phyloP scores from a whole-genome alignment of 2,329 filamentous ascomycete species.

The Ophiostoma montium region DNA sequence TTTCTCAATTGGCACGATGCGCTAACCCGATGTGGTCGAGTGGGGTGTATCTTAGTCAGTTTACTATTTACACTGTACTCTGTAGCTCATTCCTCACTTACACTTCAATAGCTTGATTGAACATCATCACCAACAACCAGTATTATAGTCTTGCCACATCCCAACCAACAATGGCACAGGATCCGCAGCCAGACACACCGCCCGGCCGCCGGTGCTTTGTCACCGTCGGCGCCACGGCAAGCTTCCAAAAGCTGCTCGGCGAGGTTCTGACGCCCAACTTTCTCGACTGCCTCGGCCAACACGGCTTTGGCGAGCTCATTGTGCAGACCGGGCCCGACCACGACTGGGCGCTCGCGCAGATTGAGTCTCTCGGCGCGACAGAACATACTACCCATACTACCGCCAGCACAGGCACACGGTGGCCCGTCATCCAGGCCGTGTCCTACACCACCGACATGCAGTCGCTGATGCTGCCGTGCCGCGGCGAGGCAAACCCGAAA shows the following conservation, averaged over 20 bases:
- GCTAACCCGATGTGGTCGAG: background rate
- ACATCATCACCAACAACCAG: background rate
- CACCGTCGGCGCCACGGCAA: slow-evolving; percentile 82
- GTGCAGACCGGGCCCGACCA: slow-evolving; percentile 71
- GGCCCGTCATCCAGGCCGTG: slow-evolving; percentile 30
- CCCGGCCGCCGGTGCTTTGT: slow-evolving; percentile 50
- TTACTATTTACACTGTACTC: too few relatives aligned
- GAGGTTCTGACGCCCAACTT: slow-evolving; percentile 50
- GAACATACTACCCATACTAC: slow-evolving; percentile 13
- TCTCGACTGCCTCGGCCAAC: slow-evolving; percentile 40
- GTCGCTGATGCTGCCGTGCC: slow-evolving; percentile 42
- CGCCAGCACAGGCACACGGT: background rate
- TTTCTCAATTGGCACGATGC: background rate
- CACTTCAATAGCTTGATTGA: background rate
- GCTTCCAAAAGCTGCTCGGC: slow-evolving; percentile 58
- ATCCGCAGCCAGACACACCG: background rate
- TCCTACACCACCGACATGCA: slow-evolving; percentile 51
- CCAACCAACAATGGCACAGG: background rate
- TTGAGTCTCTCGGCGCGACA: slow-evolving; percentile 18
- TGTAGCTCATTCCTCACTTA: too few relatives aligned
- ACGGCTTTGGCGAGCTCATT: slow-evolving; percentile 55
- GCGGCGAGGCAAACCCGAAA: slow-evolving; percentile 19
- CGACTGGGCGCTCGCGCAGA: slow-evolving; percentile 31
- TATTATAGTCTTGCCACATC: background rate
- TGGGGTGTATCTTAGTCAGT: background rate